Conservation (phyloP, 768 basidiomycete species). For the Mrakia frigida region DNA sequence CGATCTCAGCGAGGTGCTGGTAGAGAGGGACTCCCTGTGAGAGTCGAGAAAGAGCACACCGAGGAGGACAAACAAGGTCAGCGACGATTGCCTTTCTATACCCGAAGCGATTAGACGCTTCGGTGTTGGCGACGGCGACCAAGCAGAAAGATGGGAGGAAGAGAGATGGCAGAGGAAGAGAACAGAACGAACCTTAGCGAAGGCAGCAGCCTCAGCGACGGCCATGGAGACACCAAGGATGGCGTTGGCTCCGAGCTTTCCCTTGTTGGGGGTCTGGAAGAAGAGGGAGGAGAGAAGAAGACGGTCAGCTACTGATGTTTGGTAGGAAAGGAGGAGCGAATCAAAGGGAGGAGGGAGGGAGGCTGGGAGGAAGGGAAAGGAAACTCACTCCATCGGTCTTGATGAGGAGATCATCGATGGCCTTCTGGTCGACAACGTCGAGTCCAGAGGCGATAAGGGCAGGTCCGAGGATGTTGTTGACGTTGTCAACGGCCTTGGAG, state of each 20-base stretch:
- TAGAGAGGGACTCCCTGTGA: constrained; percentile 79
- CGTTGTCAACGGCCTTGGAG: constrained; percentile 84
- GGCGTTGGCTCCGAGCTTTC: constrained; percentile 97
- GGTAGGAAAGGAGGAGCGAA: neutral
- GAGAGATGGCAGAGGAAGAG: neutral
- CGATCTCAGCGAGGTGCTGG: constrained; percentile 91
- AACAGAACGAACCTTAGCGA: constrained; percentile 59
- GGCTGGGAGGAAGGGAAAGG: neutral
- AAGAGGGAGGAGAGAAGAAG: neutral
- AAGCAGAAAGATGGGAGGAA: neutral
- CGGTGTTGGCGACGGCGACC: neutral
- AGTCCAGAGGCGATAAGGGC: constrained; percentile 77
- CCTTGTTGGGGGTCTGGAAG: constrained; percentile 79
- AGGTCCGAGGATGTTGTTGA: constrained; percentile 86
- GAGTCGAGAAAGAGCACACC: too few relatives aligned
- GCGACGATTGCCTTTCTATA: too few relatives aligned
- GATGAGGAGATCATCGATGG: constrained; percentile 96
- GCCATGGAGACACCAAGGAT: constrained; percentile 98
- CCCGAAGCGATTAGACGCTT: too few relatives aligned
- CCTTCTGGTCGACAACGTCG: constrained; percentile 82
- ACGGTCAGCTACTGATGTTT: neutral
- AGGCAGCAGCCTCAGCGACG: constrained; percentile 85
- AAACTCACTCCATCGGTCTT: constrained; percentile 69
- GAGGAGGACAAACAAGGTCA: too few relatives aligned
- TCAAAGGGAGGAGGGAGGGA: neutral